phyloP scores from a whole-genome alignment of 129 eudicot species.

The Flaveria ramosissima region DNA sequence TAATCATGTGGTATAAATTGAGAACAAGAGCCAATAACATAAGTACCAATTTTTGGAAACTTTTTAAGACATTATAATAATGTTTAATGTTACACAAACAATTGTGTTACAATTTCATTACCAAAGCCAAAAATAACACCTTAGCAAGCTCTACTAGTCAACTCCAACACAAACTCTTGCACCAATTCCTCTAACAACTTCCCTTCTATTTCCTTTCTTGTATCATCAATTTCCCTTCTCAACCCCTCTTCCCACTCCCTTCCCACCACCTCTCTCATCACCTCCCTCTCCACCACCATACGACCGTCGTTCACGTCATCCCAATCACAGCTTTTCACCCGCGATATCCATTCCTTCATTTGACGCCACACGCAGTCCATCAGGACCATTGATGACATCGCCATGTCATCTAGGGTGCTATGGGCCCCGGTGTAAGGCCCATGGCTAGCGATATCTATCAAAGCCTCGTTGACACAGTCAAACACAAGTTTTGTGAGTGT shows the following conservation, averaged over 20 bases:
- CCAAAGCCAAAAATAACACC: not conserved
- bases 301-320: conserved; percentile 42
- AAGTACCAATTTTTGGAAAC: conserved; percentile 31
- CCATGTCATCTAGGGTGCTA: conserved; percentile 20
- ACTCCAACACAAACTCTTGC: conserved; percentile 65
- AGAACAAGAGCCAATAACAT: not conserved
- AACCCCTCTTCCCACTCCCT: conserved; percentile 66
- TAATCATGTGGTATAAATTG: not conserved
- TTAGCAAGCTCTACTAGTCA: conserved; percentile 46
- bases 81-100: conserved; percentile 43
- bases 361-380: conserved; percentile 66
- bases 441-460: conserved; percentile 49
- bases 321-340: conserved; percentile 41
- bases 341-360: conserved; percentile 59
- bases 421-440: conserved; percentile 36
- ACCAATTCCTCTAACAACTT: conserved; percentile 79
- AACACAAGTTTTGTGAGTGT: conserved; percentile 72
- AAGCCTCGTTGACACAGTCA: conserved; percentile 69
- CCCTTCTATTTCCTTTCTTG: conserved; percentile 72
- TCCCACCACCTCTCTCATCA: conserved; percentile 75
- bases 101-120: conserved; percentile 25
- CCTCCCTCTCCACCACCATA: conserved; percentile 38
- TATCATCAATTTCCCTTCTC: conserved; percentile 50
- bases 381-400: conserved; percentile 30
- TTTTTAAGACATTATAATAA: conserved; percentile 36